Conservation (phyloP, 2,329 filamentous ascomycete genomes). For the Samsoniella hepiali region DNA sequence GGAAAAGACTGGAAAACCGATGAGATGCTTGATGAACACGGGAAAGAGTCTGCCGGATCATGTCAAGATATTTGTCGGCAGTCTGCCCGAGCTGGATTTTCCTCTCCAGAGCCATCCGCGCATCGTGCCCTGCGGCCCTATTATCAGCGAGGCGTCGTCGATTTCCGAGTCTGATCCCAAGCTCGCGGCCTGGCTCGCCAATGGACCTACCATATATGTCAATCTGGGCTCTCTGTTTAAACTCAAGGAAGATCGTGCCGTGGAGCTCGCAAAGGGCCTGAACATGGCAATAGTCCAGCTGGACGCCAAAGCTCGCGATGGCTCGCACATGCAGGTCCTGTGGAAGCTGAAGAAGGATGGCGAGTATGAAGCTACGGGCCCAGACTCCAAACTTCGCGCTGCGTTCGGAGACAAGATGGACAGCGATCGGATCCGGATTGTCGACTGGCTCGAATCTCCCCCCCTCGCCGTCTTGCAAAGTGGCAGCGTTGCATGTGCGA, state of each 20-base stretch:
- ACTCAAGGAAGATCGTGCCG: slow-evolving; percentile 32
- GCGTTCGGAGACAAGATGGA: slow-evolving; percentile 28
- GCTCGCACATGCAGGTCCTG: slow-evolving; percentile 27
- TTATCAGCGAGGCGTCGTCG: slow-evolving; percentile 34
- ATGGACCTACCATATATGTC: slow-evolving; percentile 44
- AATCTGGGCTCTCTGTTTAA: slow-evolving; percentile 44
- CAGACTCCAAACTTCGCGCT: slow-evolving; percentile 20
- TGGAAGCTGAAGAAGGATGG: slow-evolving; percentile 33
- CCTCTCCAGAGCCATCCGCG: slow-evolving; percentile 38
- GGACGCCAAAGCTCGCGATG: background rate
- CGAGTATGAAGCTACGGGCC: slow-evolving; percentile 17
- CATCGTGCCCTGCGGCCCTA: slow-evolving; percentile 45
- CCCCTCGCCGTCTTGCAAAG: slow-evolving; percentile 36
- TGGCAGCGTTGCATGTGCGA: slow-evolving; percentile 37
- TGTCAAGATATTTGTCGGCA: slow-evolving; percentile 28
- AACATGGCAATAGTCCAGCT: slow-evolving; percentile 32
- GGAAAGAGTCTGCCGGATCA: slow-evolving; percentile 20
- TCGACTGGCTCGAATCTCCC: slow-evolving; percentile 39
- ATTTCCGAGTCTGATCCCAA: slow-evolving; percentile 37
- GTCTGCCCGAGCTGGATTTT: slow-evolving; percentile 36
- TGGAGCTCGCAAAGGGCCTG: slow-evolving; percentile 38
- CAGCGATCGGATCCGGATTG: slow-evolving; percentile 33
- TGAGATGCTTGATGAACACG: slow-evolving; percentile 26
- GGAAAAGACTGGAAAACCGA: slow-evolving; percentile 18
- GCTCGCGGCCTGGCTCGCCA: slow-evolving; percentile 41